Conservation (phyloP, 1,284 basidiomycete species). For the Xerocomus minutiporus region DNA sequence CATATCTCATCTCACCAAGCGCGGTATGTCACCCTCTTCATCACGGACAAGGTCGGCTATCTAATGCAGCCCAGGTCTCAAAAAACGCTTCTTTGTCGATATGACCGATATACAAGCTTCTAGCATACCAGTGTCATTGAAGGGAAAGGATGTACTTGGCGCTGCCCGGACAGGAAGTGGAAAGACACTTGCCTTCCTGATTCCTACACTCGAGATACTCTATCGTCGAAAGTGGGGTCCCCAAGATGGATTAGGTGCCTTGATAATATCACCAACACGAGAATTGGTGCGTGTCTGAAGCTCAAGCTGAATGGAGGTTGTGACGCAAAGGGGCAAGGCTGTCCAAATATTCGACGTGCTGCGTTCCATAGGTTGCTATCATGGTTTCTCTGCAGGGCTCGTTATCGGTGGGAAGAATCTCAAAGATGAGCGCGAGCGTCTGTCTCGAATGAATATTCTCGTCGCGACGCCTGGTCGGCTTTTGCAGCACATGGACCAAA, state of each 20-base stretch:
- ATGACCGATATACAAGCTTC: slow-evolving; percentile 82
- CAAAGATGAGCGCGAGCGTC: slow-evolving; percentile 86
- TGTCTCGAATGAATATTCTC: slow-evolving; percentile 94
- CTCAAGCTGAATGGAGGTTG: neutral
- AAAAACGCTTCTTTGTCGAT: slow-evolving; percentile 78
- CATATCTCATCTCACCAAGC: slow-evolving; percentile 64
- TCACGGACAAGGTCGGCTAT: neutral
- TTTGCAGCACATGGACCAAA: slow-evolving; percentile 98
- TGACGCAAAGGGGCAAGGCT: slow-evolving; percentile 47
- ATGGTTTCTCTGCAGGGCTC: slow-evolving; percentile 90
- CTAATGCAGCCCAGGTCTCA: slow-evolving; percentile 53
- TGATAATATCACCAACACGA: slow-evolving; percentile 93
- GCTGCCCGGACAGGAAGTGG: slow-evolving; percentile 80
- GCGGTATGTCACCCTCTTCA: slow-evolving; percentile 41
- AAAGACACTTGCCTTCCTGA: slow-evolving; percentile 80
- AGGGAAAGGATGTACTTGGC: slow-evolving; percentile 69
- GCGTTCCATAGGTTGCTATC: slow-evolving; percentile 85
- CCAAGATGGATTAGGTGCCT: slow-evolving; percentile 82
- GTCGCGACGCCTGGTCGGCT: slow-evolving; percentile 95
- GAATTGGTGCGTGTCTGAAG: slow-evolving; percentile 65
- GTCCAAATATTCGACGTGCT: slow-evolving; percentile 98
- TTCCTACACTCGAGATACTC: slow-evolving; percentile 73
- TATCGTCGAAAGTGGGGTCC: slow-evolving; percentile 77
- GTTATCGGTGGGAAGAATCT: slow-evolving; percentile 97
- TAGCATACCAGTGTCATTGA: slow-evolving; percentile 60